A percentile compares a stretch with the other conserved stretches of the same genome.
Conservation (phyloP, 306 rosid species). For the Clitoria ternatea region DNA sequence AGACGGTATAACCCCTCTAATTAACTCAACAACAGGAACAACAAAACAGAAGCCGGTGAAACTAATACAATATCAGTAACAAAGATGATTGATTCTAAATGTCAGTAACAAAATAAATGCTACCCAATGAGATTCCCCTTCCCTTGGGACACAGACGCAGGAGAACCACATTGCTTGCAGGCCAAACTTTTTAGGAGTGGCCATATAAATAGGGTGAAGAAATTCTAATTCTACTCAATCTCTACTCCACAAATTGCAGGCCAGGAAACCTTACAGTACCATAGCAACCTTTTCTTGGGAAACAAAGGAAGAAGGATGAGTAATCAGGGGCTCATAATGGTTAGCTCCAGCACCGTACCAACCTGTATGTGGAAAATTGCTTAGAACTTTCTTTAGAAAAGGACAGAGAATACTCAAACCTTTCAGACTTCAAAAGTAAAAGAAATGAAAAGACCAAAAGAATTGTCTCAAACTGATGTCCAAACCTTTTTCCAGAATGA, state of each 20-base stretch:
- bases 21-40: conserved; percentile 36
- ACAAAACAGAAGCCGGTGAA: conserved; percentile 45
- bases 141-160: conserved; percentile 22
- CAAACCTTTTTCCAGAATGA: background rate
- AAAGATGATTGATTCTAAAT: conserved; percentile 48
- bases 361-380: conserved; percentile 43
- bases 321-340: conserved; percentile 93
- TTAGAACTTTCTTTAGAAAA: conserved; percentile 7
- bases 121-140: conserved; percentile 39
- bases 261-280: conserved; percentile 59
- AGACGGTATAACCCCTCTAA: conserved; percentile 35
- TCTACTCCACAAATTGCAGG: conserved; percentile 78
- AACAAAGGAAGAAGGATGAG: conserved; percentile 60
- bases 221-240: conserved; percentile 43
- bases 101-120: conserved; percentile 46
- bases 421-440: background rate
- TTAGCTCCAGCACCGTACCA: conserved; percentile 99
- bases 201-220: conserved; percentile 28
- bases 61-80: conserved; percentile 40
- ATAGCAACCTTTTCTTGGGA: conserved; percentile 91
- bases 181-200: conserved; percentile 27
- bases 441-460: background rate
- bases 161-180: conserved; percentile 44
- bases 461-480: background rate
- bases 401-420: background rate